phyloP scores from a whole-genome alignment of 805 yeast species.

The Myxozyma neotropica region DNA sequence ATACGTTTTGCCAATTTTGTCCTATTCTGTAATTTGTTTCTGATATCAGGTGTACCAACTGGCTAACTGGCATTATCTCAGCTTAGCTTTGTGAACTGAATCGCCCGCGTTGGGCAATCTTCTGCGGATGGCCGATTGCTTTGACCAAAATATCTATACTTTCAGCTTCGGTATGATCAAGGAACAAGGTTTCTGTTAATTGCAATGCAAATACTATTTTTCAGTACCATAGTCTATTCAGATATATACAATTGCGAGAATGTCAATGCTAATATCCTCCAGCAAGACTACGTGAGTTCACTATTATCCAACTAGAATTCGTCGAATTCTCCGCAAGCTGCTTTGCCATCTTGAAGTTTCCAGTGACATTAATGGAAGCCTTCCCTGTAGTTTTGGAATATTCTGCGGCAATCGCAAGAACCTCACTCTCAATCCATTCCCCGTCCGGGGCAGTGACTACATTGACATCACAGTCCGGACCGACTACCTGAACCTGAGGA shows the following conservation, averaged over 20 bases:
- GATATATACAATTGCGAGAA: too few species aligned
- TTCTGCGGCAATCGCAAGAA: neutral
- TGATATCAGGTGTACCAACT: too few species aligned
- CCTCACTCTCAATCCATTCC: slow-evolving; percentile 6
- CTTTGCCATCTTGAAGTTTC: slow-evolving; percentile 18
- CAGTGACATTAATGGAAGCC: slow-evolving; percentile 12
- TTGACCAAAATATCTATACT: too few species aligned
- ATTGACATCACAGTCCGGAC: neutral
- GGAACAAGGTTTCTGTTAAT: too few species aligned
- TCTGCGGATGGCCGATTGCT: too few species aligned
- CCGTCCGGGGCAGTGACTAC: neutral
- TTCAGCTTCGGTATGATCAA: too few species aligned
- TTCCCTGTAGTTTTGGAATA: neutral
- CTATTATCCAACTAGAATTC: slow-evolving; percentile 4
- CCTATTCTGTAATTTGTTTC: too few species aligned
- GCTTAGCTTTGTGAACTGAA: too few species aligned
- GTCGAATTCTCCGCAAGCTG: neutral
- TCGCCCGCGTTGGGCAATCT: too few species aligned
- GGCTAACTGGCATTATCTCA: too few species aligned
- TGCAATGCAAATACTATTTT: too few species aligned
- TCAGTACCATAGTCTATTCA: neutral
- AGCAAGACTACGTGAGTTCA: slow-evolving; percentile 15
- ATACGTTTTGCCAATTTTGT: too few species aligned
- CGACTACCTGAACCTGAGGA: neutral
- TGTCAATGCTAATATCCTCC: slow-evolving; percentile 4